Evolutionary conservation across 345 rosid genomes (phyloP).

Genomic region (Sisymbrium altissimum): DNA sequence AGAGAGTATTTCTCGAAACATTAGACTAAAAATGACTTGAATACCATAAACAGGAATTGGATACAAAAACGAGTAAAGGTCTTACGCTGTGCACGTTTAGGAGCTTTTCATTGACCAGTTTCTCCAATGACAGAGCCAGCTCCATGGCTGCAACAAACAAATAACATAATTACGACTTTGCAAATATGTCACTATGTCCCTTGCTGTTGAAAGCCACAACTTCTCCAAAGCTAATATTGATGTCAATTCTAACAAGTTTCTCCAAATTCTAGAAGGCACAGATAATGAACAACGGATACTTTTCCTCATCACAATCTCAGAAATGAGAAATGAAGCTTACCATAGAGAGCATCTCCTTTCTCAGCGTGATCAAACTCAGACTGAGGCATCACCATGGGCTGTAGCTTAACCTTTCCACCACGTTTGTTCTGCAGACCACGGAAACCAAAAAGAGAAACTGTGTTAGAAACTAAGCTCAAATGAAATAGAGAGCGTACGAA

Average conservation of each 20-base stretch:
- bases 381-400: constrained; percentile 60
- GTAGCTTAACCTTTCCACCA: constrained; percentile 82
- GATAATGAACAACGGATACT: background rate
- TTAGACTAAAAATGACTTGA: background rate
- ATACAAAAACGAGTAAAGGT: background rate
- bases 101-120: constrained; percentile 80
- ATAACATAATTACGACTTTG: background rate
- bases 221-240: background rate
- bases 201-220: background rate
- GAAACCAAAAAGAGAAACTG: background rate
- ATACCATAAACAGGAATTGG: background rate
- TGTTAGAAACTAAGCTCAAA: background rate
- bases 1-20: background rate
- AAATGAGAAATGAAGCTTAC: constrained; percentile 36
- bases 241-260: background rate
- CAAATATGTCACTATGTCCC: background rate
- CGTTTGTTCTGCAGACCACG: constrained; percentile 58
- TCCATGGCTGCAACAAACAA: constrained; percentile 72
- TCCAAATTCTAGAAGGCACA: background rate
- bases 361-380: constrained; percentile 81
- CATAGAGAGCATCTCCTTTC: constrained; percentile 92
- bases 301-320: background rate
- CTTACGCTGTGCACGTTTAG: constrained; percentile 68
- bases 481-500: background rate
- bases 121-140: constrained; percentile 80